Evolutionary conservation across 495 filamentous ascomycete genomes (phyloP).

Genomic region (Penicillium pancosmium): DNA sequence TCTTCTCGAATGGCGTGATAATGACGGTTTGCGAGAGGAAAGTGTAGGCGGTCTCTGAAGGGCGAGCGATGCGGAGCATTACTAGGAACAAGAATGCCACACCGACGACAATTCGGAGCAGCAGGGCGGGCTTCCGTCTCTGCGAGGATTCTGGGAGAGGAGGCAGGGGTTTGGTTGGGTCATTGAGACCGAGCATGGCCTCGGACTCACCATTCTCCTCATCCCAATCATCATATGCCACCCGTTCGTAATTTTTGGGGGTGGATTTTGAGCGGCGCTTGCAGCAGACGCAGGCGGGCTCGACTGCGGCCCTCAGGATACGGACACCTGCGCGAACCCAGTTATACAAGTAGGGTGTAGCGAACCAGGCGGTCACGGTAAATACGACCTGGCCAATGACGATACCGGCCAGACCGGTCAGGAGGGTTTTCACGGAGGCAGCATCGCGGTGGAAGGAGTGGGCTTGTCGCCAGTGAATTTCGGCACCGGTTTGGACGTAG

Average conservation of each 20-base stretch:
- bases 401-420: constrained; percentile 28
- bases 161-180: constrained; percentile 1
- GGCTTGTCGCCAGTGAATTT: constrained; percentile 39
- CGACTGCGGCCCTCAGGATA: not conserved
- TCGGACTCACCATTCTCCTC: constrained; percentile 13
- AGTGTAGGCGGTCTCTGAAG: constrained; percentile 18
- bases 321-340: constrained; percentile 4
- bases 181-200: constrained; percentile 8
- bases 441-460: constrained; percentile 30
- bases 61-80: constrained; percentile 19
- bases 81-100: constrained; percentile 4
- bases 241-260: constrained; percentile 18
- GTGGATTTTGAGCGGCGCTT: constrained; percentile 1
- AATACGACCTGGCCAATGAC: constrained; percentile 27
- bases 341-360: constrained; percentile 23
- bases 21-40: constrained; percentile 28
- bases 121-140: not conserved
- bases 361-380: constrained; percentile 18
- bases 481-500: constrained; percentile 31
- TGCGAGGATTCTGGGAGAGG: not conserved
- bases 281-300: constrained; percentile 7
- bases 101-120: constrained; percentile 13
- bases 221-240: constrained; percentile 25
- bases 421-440: constrained; percentile 27
- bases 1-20: constrained; percentile 22